Conservation (phyloP, 2,329 filamentous ascomycete genomes). For the Didymella sp. region DNA sequence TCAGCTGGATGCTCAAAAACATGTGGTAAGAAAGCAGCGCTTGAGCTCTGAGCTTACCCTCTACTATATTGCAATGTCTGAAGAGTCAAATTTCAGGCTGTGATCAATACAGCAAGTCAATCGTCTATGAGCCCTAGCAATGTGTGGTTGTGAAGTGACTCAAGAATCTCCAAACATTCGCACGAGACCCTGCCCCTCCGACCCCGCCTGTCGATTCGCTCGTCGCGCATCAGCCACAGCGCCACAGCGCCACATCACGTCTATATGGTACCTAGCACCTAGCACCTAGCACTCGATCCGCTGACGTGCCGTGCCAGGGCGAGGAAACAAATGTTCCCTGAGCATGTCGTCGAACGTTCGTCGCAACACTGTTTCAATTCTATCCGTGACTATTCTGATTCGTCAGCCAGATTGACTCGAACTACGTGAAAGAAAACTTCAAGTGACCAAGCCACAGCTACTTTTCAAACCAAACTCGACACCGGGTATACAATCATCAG, state of each 20-base stretch:
- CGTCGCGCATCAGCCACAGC: conserved; percentile 17
- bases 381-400: conserved; percentile 2
- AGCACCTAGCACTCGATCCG: no score
- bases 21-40: neutral
- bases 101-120: conserved; percentile 6
- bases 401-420: conserved; percentile 14
- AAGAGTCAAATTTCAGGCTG: neutral
- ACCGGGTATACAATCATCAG: no score
- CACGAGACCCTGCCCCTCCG: conserved; percentile 35
- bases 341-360: no score
- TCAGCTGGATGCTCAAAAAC: conserved; percentile 8
- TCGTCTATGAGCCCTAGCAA: neutral
- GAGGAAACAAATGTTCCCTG: no score
- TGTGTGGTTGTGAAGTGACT: conserved; percentile 30
- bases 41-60: conserved; percentile 1
- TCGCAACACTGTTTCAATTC: no score
- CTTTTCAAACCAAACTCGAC: no score
- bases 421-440: neutral
- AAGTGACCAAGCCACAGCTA: neutral
- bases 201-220: conserved; percentile 25
- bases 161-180: conserved; percentile 29
- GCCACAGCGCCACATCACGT: conserved; percentile 23
- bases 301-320: no score
- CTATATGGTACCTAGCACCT: neutral
- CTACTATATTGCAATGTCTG: neutral